phyloP scores from a whole-genome alignment of 1,139 yeast species.

The Hemisphaericaspora lyxosophila region DNA sequence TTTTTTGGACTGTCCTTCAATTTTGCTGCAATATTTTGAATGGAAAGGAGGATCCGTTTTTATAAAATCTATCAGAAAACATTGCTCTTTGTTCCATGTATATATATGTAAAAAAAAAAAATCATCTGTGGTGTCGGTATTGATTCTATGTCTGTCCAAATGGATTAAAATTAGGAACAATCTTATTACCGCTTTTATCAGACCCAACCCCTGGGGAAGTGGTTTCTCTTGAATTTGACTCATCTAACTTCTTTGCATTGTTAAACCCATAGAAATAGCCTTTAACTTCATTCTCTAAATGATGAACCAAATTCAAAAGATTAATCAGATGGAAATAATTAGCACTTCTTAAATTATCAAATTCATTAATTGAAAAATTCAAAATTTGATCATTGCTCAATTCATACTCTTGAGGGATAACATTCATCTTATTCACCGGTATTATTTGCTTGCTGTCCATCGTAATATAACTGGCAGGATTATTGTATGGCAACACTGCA shows the following conservation, averaged over 20 bases:
- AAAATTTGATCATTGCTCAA: constrained; percentile 42
- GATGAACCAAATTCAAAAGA: constrained; percentile 35
- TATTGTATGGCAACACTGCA: constrained; percentile 58
- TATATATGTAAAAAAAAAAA: too few species aligned
- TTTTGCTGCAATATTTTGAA: too few species aligned
- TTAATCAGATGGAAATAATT: constrained; percentile 47
- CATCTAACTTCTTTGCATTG: constrained; percentile 8
- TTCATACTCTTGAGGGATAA: constrained; percentile 43
- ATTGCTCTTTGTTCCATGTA: too few species aligned
- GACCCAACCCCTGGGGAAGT: constrained; percentile 1
- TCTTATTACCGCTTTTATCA: constrained; percentile 7
- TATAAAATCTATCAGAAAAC: too few species aligned
- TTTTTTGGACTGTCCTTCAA: too few species aligned
- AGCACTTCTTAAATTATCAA: constrained; percentile 34
- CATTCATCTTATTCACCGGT: constrained; percentile 2
- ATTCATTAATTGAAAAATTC: constrained; percentile 41
- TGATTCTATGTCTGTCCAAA: constrained; percentile 1
- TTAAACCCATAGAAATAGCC: constrained; percentile 48
- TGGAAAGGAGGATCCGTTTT: too few species aligned
- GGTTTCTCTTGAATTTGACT: constrained; percentile 6
- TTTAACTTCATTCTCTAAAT: constrained; percentile 32
- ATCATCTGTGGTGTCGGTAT: too few species aligned
- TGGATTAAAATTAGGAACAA: neutral
- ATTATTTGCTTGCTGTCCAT: constrained; percentile 7
- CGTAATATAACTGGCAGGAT: constrained; percentile 31